Conservation (phyloP, 805 yeast species). For the Suhomyces sp. region DNA sequence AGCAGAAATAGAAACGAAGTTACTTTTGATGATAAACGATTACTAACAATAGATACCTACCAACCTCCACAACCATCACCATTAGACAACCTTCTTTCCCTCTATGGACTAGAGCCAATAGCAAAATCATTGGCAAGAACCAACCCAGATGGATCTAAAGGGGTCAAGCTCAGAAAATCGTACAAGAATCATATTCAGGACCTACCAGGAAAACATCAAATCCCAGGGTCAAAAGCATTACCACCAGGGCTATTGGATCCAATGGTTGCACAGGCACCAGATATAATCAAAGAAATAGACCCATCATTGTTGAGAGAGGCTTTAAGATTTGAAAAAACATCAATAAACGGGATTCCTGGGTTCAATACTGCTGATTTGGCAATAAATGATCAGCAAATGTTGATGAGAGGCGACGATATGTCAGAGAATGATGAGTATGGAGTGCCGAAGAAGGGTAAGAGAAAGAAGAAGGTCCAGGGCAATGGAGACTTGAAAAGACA, state of each 20-base stretch:
- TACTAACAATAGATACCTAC: constrained; percentile 27
- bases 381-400: constrained; percentile 47
- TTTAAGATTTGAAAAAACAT: constrained; percentile 62
- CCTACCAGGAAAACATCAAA: constrained; percentile 73
- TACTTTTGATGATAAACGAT: not conserved
- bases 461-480: constrained; percentile 40
- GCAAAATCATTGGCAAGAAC: constrained; percentile 83
- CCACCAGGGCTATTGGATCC: constrained; percentile 41
- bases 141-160: constrained; percentile 85
- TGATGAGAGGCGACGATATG: constrained; percentile 42
- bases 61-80: constrained; percentile 65
- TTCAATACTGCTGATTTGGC: constrained; percentile 70
- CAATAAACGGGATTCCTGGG: constrained; percentile 72
- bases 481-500: constrained; percentile 40
- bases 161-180: constrained; percentile 89
- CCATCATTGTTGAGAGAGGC: constrained; percentile 47
- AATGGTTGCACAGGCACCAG: constrained; percentile 37
- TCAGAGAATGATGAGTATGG: constrained; percentile 39
- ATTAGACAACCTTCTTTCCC: constrained; percentile 61
- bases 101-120: constrained; percentile 65
- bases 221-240: constrained; percentile 48
- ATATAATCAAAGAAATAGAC: constrained; percentile 50
- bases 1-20: constrained; percentile 4
- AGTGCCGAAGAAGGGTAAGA: constrained; percentile 29
- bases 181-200: constrained; percentile 91